Evolutionary conservation across 352 stramenopile species (phyloP).

Genomic region (Globisporangium perplexum): DNA sequence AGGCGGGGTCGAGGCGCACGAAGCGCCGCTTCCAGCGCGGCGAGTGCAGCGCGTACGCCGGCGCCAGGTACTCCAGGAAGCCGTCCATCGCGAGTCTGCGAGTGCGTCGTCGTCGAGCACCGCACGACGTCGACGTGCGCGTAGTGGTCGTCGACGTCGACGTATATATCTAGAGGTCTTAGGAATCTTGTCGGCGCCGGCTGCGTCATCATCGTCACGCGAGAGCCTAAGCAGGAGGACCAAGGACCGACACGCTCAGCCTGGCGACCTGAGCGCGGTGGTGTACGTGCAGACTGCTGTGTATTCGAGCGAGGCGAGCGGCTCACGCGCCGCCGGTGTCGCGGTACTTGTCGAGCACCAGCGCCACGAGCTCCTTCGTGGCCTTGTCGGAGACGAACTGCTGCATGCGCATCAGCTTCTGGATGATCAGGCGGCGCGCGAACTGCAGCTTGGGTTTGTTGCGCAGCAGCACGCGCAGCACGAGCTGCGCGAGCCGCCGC

Average conservation of each 20-base stretch:
- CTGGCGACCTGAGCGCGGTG: too few relatives aligned
- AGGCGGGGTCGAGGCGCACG: slow-evolving; percentile 34
- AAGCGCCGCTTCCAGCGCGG: slow-evolving; percentile 47
- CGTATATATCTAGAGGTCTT: too few relatives aligned
- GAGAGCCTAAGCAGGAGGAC: too few relatives aligned
- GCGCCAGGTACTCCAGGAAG: slow-evolving; percentile 46
- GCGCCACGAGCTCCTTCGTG: slow-evolving; percentile 45
- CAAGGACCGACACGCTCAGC: too few relatives aligned
- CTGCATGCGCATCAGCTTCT: slow-evolving; percentile 19
- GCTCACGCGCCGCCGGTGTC: slow-evolving; percentile 19
- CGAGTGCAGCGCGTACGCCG: slow-evolving; percentile 22
- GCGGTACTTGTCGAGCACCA: slow-evolving; percentile 29
- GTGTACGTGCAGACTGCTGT: too few relatives aligned
- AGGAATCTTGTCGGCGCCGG: too few relatives aligned
- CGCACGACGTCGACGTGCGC: too few relatives aligned
- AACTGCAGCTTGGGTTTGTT: slow-evolving; percentile 43
- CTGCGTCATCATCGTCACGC: too few relatives aligned
- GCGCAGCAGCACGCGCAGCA: slow-evolving; percentile 48
- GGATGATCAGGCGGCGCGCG: slow-evolving; percentile 36
- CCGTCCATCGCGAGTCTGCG: slow-evolving; percentile 30
- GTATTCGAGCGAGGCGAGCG: slow-evolving; percentile 15
- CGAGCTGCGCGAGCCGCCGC: slow-evolving; percentile 32
- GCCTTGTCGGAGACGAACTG: slow-evolving; percentile 21
- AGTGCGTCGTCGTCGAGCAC: too few relatives aligned
- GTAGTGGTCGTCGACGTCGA: too few relatives aligned